Conservation (phyloP, 129 eudicot species). For the Saposhnikovia divaricata region DNA sequence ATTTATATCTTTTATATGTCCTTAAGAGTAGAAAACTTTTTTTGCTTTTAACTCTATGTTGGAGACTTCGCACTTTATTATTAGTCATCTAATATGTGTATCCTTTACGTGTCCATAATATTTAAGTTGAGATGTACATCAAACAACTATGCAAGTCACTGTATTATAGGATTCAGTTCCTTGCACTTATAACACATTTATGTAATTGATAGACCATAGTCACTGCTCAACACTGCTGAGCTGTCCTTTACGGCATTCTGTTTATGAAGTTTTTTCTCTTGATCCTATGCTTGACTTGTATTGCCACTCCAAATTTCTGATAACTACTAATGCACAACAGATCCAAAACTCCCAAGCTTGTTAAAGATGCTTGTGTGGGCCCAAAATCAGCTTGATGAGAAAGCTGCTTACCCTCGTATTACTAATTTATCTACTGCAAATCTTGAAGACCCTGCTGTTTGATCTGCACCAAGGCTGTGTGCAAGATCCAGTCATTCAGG, state of each 20-base stretch:
- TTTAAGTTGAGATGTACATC: neutral
- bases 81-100: too few species aligned
- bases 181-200: neutral
- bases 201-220: neutral
- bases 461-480: neutral
- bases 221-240: neutral
- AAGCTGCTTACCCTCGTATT: conserved; percentile 81
- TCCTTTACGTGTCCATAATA: neutral
- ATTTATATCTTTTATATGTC: neutral
- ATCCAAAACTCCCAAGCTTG: conserved; percentile 50
- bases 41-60: neutral
- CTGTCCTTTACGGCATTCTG: neutral
- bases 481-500: neutral
- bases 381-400: conserved; percentile 81
- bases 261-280: neutral
- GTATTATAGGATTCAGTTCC: neutral
- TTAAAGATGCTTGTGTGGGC: conserved; percentile 90
- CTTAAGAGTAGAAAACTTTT: neutral
- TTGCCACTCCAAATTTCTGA: neutral
- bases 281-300: neutral
- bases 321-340: conserved; percentile 26
- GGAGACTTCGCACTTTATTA: neutral
- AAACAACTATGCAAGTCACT: neutral
- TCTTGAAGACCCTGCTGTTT: conserved; percentile 79
- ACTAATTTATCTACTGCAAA: conserved; percentile 59